Base-by-base conservation (phyloP, 176 grass and related monocot genomes). In the Carex cristatella region DNA sequence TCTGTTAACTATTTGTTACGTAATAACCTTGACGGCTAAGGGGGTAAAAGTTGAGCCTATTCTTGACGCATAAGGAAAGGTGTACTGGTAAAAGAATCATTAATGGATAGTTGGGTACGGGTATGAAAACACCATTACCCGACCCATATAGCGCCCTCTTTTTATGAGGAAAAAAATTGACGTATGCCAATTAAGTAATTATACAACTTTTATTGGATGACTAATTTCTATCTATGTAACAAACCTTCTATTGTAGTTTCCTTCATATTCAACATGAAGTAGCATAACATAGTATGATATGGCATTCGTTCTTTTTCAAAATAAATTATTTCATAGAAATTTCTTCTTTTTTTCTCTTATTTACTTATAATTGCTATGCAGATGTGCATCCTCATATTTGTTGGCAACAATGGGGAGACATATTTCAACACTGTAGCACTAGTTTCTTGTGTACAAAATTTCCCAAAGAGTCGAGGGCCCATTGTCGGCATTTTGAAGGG, bases 401-500 rank as follows among this genome's bases (percentile, higher is more conserved):
- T 97, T 13, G 94, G 94, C 40, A 92, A 85, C 69, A 97, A 97
- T 89, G 94, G 92, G 1, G 94, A 97, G 82, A 97, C 94, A 10
- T 94, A 97, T 81, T 94, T 94, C 94, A 97, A 97, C 76, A 97
- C 94, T 42, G 91, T 85, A 42, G 91, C 94, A 10, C 89, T 97
- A 9, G 92, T 97, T 83, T 97, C 94, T 67, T 94, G 94, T 80
- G 92, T 97, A 81, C 94, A 97, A 84, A 97, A 97, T 78, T 97
- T 97, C 12, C 94, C 94, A 38, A 94, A 97, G 81, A 97, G 31
- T 79, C 90, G 94, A 80, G 94, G 94, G 5, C 94, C 94, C 70
- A 81, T 97, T 62, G 94, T 97, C 23, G 94, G 94, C 66, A 97
- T 97, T n/a, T 89, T 97, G 23, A 97, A 97, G 86, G 94, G 94